Percentiles rank a stretch among this genome's conserved stretches.
These are phyloP conservation scores for Tricholoma hemisulphureum DNA, from an alignment of 768 basidiomycete genomes.

Conservation along the genomic window DNA sequence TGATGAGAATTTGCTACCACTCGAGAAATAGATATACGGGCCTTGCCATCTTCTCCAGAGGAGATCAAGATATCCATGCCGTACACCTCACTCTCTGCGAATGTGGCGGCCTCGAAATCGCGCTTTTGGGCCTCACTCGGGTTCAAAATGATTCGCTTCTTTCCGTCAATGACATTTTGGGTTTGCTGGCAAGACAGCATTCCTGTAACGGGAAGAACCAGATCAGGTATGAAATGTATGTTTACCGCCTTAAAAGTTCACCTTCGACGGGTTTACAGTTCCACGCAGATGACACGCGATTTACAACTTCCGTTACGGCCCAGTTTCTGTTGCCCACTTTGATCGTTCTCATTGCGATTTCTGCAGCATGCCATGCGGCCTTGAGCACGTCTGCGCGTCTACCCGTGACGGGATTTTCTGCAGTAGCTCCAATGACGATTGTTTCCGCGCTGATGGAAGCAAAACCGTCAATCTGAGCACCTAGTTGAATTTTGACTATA, in stretches of 20 bases:
- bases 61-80: constrained; percentile 91
- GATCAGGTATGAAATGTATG: neutral
- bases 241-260: constrained; percentile 27
- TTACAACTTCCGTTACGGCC: constrained; percentile 85
- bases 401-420: constrained; percentile 75
- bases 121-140: constrained; percentile 80
- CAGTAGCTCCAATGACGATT: constrained; percentile 79
- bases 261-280: constrained; percentile 95
- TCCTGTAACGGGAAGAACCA: constrained; percentile 43
- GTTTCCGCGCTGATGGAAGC: constrained; percentile 94
- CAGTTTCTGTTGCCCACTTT: constrained; percentile 96
- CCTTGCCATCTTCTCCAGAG: constrained; percentile 89
- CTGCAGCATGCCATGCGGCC: constrained; percentile 92
- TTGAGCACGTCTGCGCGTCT: constrained; percentile 87
- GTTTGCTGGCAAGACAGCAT: constrained; percentile 95
- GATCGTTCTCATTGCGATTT: constrained; percentile 86
- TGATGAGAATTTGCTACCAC: neutral
- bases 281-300: constrained; percentile 67
- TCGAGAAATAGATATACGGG: constrained; percentile 26
- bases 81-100: constrained; percentile 93
- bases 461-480: constrained; percentile 97
- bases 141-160: constrained; percentile 92
- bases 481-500: constrained; percentile 94
- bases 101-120: constrained; percentile 81
- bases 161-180: constrained; percentile 94